A percentile compares a stretch with the other conserved stretches of the same genome.
phyloP scores from a whole-genome alignment of 306 rosid genomes.

The Mimosa bimucronata region DNA sequence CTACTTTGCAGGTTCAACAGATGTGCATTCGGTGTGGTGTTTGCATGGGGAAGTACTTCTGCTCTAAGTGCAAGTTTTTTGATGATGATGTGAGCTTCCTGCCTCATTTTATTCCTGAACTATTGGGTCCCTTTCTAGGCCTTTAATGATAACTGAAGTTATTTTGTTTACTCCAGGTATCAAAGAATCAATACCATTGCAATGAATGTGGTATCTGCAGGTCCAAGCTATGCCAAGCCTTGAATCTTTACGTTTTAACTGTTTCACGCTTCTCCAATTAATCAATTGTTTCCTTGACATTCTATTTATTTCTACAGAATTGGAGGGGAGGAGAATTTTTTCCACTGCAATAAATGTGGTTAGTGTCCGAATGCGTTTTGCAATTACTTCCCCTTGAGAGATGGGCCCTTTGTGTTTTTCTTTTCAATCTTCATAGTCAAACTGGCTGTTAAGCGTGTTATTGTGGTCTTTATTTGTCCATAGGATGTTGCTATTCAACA shows the following conservation, averaged over 20 bases:
- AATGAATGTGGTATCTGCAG: constrained; percentile 87
- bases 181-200: constrained; percentile 76
- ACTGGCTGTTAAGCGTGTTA: constrained; percentile 8
- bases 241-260: background rate
- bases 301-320: constrained; percentile 42
- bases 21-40: constrained; percentile 71
- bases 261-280: background rate
- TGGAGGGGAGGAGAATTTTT: constrained; percentile 74
- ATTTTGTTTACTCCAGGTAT: constrained; percentile 33
- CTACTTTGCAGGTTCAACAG: constrained; percentile 70
- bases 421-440: background rate
- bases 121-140: background rate
- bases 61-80: constrained; percentile 76
- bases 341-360: constrained; percentile 79
- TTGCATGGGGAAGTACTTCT: constrained; percentile 83
- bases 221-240: constrained; percentile 27
- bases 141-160: constrained; percentile 6
- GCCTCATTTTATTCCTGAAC: constrained; percentile 17
- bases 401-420: constrained; percentile 21
- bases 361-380: constrained; percentile 20
- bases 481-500: constrained; percentile 43
- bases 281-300: background rate
- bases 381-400: background rate
- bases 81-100: constrained; percentile 66
- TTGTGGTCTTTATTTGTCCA: constrained; percentile 15